Evolutionary conservation across 2,329 filamentous ascomycete genomes (phyloP).

Genomic region (Xylaria sp.): DNA sequence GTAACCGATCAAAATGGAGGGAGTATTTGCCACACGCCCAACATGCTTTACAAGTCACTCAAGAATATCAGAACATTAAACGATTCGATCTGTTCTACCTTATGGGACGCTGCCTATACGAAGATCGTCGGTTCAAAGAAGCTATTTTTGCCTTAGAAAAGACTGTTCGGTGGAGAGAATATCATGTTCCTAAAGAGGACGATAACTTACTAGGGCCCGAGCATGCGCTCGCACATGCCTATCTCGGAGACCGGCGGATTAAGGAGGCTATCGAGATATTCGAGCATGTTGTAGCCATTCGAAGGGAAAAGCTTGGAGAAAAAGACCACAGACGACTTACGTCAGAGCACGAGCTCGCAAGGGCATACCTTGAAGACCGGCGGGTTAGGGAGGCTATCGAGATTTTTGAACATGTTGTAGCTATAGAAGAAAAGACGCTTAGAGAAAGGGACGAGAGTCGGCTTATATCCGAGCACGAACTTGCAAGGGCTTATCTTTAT

Average conservation of each 20-base stretch:
- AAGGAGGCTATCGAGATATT: slow-evolving; percentile 36
- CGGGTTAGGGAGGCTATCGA: neutral
- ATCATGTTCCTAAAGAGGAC: slow-evolving; percentile 17
- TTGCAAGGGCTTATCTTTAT: neutral
- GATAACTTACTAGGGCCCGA: slow-evolving; percentile 19
- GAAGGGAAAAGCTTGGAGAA: neutral
- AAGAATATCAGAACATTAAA: slow-evolving; percentile 33
- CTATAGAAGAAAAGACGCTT: neutral
- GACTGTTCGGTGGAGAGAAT: slow-evolving; percentile 18
- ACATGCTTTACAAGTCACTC: slow-evolving; percentile 37
- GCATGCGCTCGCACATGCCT: slow-evolving; percentile 40
- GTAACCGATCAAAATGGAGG: slow-evolving; percentile 40
- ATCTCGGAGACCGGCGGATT: slow-evolving; percentile 34
- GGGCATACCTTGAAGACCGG: neutral
- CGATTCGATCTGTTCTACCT: slow-evolving; percentile 35
- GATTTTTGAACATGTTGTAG: slow-evolving; percentile 39
- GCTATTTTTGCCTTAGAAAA: slow-evolving; percentile 29
- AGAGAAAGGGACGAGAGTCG: neutral
- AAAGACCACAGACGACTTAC: neutral
- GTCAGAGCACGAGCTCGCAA: neutral
- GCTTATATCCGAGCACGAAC: neutral
- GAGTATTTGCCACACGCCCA: slow-evolving; percentile 46
- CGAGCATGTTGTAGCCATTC: slow-evolving; percentile 2
- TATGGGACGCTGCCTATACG: slow-evolving; percentile 40
- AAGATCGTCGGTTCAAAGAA: slow-evolving; percentile 39